Evolutionary conservation across 768 basidiomycete genomes (phyloP).

Genomic region (Amanita molliuscula): DNA sequence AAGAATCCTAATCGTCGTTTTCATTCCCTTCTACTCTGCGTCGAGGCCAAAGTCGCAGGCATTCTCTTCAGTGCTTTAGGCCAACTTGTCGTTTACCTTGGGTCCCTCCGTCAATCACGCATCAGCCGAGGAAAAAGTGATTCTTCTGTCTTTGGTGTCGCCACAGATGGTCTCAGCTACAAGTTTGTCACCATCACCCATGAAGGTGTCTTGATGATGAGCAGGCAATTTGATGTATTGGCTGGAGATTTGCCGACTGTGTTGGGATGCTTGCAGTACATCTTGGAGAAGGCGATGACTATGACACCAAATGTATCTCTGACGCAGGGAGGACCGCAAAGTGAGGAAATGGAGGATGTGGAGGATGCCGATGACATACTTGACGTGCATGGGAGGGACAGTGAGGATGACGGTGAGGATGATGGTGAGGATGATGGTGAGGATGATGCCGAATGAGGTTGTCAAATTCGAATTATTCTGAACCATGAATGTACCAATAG

Average conservation of each 20-base stretch:
- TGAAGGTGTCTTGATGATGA: constrained; percentile 8
- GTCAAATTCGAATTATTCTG: no score
- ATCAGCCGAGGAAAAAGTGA: constrained; percentile 8
- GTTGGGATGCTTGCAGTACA: constrained; percentile 9
- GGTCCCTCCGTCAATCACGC: constrained; percentile 12
- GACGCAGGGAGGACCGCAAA: not conserved
- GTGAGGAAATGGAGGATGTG: not conserved
- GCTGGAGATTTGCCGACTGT: constrained; percentile 6
- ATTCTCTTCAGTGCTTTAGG: constrained; percentile 7
- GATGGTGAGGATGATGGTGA: no score
- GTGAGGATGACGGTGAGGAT: no score
- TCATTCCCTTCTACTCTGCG: constrained; percentile 10
- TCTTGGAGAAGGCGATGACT: constrained; percentile 7
- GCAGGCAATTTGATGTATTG: constrained; percentile 9
- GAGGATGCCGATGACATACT: constrained; percentile 2
- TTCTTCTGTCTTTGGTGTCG: constrained; percentile 12
- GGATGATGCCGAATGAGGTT: no score
- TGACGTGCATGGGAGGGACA: no score
- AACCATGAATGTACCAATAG: no score
- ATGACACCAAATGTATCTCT: constrained; percentile 6
- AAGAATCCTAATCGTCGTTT: constrained; percentile 6
- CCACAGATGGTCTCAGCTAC: constrained; percentile 10
- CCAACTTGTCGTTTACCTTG: constrained; percentile 12
- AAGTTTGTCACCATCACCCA: constrained; percentile 12
- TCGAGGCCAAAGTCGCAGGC: constrained; percentile 10